phyloP scores from a whole-genome alignment of 805 yeast genomes.

The Suhomyces emberorum region DNA sequence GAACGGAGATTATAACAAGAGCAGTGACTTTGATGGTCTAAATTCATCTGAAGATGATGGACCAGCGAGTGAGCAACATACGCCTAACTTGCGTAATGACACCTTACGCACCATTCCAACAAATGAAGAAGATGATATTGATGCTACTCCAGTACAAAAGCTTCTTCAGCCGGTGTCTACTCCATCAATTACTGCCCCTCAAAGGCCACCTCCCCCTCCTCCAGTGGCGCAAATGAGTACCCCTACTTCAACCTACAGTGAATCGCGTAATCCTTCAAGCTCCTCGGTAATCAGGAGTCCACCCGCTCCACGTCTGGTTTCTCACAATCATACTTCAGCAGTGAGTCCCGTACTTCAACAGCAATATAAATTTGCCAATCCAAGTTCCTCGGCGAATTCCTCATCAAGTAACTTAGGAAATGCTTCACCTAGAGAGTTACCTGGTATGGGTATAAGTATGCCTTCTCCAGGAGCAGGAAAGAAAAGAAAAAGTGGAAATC shows the following conservation, averaged over 20 bases:
- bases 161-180: constrained; percentile 1
- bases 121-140: constrained; percentile 32
- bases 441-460: constrained; percentile 15
- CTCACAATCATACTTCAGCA: constrained; percentile 25
- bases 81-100: constrained; percentile 17
- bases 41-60: constrained; percentile 3
- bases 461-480: constrained; percentile 10
- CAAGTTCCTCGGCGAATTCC: constrained; percentile 12
- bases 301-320: constrained; percentile 13
- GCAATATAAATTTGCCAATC: constrained; percentile 10
- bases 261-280: constrained; percentile 13
- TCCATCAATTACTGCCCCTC: not conserved
- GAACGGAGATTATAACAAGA: constrained; percentile 5
- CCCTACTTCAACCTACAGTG: not conserved
- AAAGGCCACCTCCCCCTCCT: constrained; percentile 2
- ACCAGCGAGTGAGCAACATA: constrained; percentile 2
- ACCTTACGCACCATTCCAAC: constrained; percentile 30
- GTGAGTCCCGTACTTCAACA: constrained; percentile 29
- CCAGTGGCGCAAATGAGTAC: not conserved
- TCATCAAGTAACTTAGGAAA: constrained; percentile 11
- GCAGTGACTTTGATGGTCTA: constrained; percentile 10
- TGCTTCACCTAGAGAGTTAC: constrained; percentile 23
- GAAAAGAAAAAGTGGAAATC: constrained; percentile 43
- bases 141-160: constrained; percentile 8
- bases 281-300: constrained; percentile 22